Evolutionary conservation across 768 basidiomycete species (phyloP).

Genomic region (Naganishia vishniacii): DNA sequence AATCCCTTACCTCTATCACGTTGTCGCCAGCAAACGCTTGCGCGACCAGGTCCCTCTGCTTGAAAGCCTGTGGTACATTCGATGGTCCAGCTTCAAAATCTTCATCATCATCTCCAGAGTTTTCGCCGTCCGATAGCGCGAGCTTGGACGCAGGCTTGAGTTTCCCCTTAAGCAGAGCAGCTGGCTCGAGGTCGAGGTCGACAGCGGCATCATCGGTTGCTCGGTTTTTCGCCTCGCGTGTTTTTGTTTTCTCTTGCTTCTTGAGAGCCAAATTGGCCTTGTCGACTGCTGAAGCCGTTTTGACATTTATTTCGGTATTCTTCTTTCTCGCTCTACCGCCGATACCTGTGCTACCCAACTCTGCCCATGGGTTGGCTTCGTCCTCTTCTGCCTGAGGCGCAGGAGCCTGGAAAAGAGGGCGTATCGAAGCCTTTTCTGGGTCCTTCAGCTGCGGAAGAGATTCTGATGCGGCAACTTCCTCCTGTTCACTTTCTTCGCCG

Average conservation of each 20-base stretch:
- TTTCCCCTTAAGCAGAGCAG: constrained; percentile 34
- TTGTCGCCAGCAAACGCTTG: constrained; percentile 96
- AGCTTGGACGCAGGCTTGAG: constrained; percentile 32
- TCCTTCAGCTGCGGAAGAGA: background rate
- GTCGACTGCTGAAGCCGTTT: constrained; percentile 57
- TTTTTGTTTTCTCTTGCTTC: constrained; percentile 57
- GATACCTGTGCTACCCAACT: constrained; percentile 43
- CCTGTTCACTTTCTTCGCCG: background rate
- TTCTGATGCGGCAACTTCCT: background rate
- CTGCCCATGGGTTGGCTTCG: constrained; percentile 74
- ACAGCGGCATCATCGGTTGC: constrained; percentile 69
- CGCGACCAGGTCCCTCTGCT: constrained; percentile 87
- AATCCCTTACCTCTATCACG: constrained; percentile 67
- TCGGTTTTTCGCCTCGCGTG: constrained; percentile 57
- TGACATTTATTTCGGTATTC: constrained; percentile 67
- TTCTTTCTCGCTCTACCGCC: constrained; percentile 61
- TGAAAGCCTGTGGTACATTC: constrained; percentile 61
- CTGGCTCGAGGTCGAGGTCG: constrained; percentile 62
- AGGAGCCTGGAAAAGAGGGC: background rate
- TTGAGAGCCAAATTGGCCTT: constrained; percentile 72
- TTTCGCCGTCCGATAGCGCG: constrained; percentile 55
- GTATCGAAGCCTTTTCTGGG: constrained; percentile 10
- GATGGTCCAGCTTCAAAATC: constrained; percentile 34
- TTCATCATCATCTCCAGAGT: constrained; percentile 58
- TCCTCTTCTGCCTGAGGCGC: background rate